A percentile compares a stretch with the other conserved stretches of the same genome.
phyloP scores from a whole-genome alignment of 768 basidiomycete species.

The Mycena indigotica region DNA sequence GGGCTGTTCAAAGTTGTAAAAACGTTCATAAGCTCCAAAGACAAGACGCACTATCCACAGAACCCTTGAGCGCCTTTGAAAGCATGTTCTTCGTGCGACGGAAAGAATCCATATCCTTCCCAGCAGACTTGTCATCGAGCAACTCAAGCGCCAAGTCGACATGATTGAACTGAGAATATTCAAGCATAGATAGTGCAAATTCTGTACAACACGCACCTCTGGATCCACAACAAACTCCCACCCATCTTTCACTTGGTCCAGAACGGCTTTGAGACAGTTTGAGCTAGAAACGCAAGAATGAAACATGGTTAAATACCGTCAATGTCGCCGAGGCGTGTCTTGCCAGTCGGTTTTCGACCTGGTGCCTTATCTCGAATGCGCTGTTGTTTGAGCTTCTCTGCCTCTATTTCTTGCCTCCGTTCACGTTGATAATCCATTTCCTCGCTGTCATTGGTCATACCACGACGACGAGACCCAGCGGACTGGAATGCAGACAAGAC shows the following conservation, averaged over 20 bases:
- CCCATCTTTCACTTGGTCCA: slow-evolving; percentile 84
- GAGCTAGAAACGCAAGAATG: not conserved
- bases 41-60: slow-evolving; percentile 74
- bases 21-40: not conserved
- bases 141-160: slow-evolving; percentile 92
- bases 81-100: slow-evolving; percentile 74
- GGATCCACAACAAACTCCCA: slow-evolving; percentile 88
- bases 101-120: slow-evolving; percentile 79
- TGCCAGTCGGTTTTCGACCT: slow-evolving; percentile 53
- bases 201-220: slow-evolving; percentile 54
- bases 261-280: slow-evolving; percentile 54
- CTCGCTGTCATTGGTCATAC: slow-evolving; percentile 53
- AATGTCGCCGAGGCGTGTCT: slow-evolving; percentile 74
- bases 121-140: slow-evolving; percentile 71
- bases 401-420: slow-evolving; percentile 61
- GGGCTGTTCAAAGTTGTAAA: slow-evolving; percentile 48
- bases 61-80: slow-evolving; percentile 79
- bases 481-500: slow-evolving; percentile 74
- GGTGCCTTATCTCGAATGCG: slow-evolving; percentile 70
- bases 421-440: slow-evolving; percentile 61
- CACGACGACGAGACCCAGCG: slow-evolving; percentile 60
- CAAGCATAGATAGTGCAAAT: slow-evolving; percentile 6
- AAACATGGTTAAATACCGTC: slow-evolving; percentile 55
- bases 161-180: slow-evolving; percentile 74
- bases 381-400: slow-evolving; percentile 66